These are phyloP conservation scores for Ophiostoma ulmi DNA, from an alignment of 2,329 filamentous ascomycete genomes.

Conservation along the genomic window DNA sequence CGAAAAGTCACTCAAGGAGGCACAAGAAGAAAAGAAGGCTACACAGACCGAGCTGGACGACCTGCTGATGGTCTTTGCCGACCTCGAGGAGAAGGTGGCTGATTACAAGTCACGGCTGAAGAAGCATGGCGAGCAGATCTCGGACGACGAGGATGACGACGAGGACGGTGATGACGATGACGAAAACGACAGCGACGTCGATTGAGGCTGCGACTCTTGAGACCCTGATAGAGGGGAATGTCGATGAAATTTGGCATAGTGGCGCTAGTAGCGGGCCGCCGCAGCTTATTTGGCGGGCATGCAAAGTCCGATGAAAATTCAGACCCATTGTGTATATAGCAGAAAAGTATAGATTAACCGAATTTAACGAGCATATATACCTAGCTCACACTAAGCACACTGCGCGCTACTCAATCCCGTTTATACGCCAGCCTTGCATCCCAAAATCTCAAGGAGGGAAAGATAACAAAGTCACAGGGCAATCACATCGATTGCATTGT, in stretches of 20 bases:
- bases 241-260: not conserved
- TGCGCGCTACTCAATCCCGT: not conserved
- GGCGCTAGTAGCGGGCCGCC: slow-evolving; percentile 20
- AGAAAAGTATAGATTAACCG: not conserved
- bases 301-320: slow-evolving; percentile 22
- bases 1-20: slow-evolving; percentile 39
- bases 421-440: not conserved
- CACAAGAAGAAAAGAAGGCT: slow-evolving; percentile 57
- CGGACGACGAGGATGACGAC: slow-evolving; percentile 68
- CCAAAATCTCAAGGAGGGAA: not conserved
- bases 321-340: slow-evolving; percentile 7
- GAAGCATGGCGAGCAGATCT: slow-evolving; percentile 64
- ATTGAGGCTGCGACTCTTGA: slow-evolving; percentile 27
- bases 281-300: slow-evolving; percentile 4
- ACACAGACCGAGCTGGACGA: slow-evolving; percentile 74
- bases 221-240: no score
- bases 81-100: slow-evolving; percentile 70
- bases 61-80: slow-evolving; percentile 72
- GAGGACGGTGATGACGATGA: slow-evolving; percentile 50
- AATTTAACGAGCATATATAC: not conserved
- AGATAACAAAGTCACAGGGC: slow-evolving; percentile 11
- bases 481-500: not conserved
- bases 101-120: slow-evolving; percentile 67
- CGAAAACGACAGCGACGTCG: slow-evolving; percentile 33
- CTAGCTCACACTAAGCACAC: not conserved